Evolutionary conservation across 257 asterid species (phyloP), one percentile per base, ranked within the genome.

Genomic region (Marsdenia floribunda): DNA sequence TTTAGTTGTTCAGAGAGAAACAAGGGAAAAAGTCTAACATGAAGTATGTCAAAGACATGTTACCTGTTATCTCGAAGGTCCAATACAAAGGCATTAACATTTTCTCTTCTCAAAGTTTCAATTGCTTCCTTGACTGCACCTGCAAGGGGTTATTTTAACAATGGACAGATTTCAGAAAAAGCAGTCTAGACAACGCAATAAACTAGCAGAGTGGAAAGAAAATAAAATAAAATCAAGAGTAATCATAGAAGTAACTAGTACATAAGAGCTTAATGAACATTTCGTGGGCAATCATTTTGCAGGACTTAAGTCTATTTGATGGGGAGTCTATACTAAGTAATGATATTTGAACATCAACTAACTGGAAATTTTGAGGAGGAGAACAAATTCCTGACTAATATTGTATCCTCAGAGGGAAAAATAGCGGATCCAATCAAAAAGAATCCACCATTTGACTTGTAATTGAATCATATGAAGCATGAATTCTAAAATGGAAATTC

Each of bases 51-150:
- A 60, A 80, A 73, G 79, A 75, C 73, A 78, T 26, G 84, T 85
- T 71, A 95, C 99, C 98, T 88, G 81, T 95, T 95, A 85, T 95
- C 98, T 63, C 99, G 96, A 67, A 95, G 98, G 77, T 95, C 98
- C 81, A 95, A 74, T 40, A 95, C 87, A 67, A 92, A 95, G 77
- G 98, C 93, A 76, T 83, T 85, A 29, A 95, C 99, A 80, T 92
- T 90, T 82, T 85, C 88, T 80, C 77, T 83, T 82, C 96, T 90
- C 77, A 95, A 81, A 70, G 91, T 87, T 83, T 89, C 91, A 50
- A 95, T 89, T 71, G 99, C 99, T 81, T 92, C 91, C 83, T 84
- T 88, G 11, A 92, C 93, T 68, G 99, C 97, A 78, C 97, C 99
- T 94, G 69, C 54, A 79, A 63, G 63, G 67, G 64, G 63, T 59